Evolutionary conservation across 129 eudicot genomes (phyloP).

Genomic region (Oenanthe sinensis): DNA sequence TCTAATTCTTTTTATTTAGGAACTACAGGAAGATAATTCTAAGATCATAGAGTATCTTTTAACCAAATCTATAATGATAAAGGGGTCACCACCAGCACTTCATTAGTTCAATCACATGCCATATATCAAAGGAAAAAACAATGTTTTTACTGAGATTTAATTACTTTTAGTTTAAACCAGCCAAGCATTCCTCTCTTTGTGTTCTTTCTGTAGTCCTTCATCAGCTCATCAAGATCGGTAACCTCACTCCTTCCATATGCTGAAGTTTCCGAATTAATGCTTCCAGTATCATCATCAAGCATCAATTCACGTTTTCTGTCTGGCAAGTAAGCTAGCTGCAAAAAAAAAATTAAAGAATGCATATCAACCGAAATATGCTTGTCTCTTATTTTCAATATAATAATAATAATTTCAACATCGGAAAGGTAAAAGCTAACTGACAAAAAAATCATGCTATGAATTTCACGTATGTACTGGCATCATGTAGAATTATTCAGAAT

Average conservation of each 20-base stretch:
- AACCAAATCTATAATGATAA: background rate
- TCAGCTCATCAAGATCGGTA: slow-evolving; percentile 55
- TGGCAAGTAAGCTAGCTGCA: slow-evolving; percentile 77
- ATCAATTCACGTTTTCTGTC: slow-evolving; percentile 64
- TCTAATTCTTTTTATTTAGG: background rate
- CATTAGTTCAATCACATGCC: background rate
- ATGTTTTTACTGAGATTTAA: background rate
- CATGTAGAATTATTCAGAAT: slow-evolving; percentile 1
- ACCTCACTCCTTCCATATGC: slow-evolving; percentile 38
- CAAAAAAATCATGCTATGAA: background rate
- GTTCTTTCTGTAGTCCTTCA: slow-evolving; percentile 56
- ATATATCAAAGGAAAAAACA: background rate
- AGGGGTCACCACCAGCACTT: background rate
- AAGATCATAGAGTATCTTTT: background rate
- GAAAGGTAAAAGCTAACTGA: background rate
- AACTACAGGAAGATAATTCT: background rate
- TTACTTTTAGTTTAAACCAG: slow-evolving; percentile 77
- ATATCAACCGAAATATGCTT: background rate
- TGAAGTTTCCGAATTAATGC: slow-evolving; percentile 53
- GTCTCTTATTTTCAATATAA: background rate
- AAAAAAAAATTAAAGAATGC: slow-evolving; percentile 11
- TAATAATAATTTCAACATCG: background rate
- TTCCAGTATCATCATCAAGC: slow-evolving; percentile 61
- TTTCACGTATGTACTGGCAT: background rate
- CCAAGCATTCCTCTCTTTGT: slow-evolving; percentile 71